A percentile compares a stretch with the other conserved stretches of the same genome.
These are phyloP conservation scores for Cafeteria roenbergensis DNA, from an alignment of 108 stramenopile genomes.

Conservation along the genomic window DNA sequence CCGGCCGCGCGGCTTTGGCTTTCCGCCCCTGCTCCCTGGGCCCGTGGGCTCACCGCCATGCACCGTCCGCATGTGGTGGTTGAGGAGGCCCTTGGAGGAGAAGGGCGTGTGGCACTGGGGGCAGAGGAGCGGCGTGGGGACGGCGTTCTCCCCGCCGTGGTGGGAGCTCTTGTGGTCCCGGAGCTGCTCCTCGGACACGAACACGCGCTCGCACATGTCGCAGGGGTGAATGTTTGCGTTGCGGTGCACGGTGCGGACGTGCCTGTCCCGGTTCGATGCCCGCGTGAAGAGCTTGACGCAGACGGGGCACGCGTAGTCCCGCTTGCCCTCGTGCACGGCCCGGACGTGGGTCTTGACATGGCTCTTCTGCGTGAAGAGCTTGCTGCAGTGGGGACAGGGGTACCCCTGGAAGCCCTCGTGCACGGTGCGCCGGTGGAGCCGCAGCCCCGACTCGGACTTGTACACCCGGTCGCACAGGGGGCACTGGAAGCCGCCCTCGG, in stretches of 20 bases:
- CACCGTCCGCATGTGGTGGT: background rate
- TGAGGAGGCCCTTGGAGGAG: conserved; percentile 5
- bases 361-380: background rate
- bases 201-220: background rate
- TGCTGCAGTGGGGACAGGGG: background rate
- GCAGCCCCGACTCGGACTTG: background rate
- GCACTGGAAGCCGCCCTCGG: no score
- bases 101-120: conserved; percentile 1
- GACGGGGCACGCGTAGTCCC: conserved; percentile 5
- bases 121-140: background rate
- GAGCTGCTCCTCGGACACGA: background rate
- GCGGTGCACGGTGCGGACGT: conserved; percentile 7
- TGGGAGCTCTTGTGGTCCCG: background rate
- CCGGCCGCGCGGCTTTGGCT: no score
- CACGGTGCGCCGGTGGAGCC: background rate
- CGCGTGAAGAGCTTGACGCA: conserved; percentile 5
- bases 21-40: no score
- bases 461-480: background rate
- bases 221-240: conserved; percentile 2
- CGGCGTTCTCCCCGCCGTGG: conserved; percentile 1
- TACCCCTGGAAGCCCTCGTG: conserved; percentile 2
- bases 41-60: background rate
- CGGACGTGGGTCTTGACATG: conserved; percentile 3
- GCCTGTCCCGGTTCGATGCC: background rate
- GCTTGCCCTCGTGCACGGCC: conserved; percentile 4